Percentiles rank a stretch among this genome's conserved stretches.
Evolutionary conservation across 129 eudicot genomes (phyloP).

Genomic region (Sambucus nigra): DNA sequence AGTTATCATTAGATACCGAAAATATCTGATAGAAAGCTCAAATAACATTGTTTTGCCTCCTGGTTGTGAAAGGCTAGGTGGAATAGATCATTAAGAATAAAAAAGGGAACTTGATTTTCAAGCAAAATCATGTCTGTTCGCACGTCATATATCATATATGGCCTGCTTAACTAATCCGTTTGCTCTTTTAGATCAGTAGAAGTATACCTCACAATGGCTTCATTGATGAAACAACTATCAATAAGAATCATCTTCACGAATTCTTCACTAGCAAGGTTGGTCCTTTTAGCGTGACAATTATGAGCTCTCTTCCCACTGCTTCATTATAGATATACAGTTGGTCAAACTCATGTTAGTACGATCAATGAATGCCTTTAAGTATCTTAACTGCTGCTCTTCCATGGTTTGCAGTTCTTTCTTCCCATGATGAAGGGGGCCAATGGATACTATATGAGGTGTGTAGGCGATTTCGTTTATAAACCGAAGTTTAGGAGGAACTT

Average conservation of each 20-base stretch:
- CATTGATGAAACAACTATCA: slow-evolving; percentile 14
- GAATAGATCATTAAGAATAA: slow-evolving; percentile 8
- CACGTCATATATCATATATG: background rate
- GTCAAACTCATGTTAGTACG: slow-evolving; percentile 2
- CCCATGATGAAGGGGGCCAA: slow-evolving; percentile 24
- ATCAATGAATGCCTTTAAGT: background rate
- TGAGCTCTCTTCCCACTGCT: slow-evolving; percentile 6
- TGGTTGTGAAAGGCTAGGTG: background rate
- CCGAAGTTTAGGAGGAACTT: slow-evolving; percentile 1
- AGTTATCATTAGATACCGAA: background rate
- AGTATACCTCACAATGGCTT: slow-evolving; percentile 2
- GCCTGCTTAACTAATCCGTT: background rate
- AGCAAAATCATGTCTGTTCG: slow-evolving; percentile 5
- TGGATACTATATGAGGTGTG: slow-evolving; percentile 13
- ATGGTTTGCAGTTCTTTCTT: slow-evolving; percentile 3
- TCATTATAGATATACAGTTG: background rate
- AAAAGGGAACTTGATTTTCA: slow-evolving; percentile 17
- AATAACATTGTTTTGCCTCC: background rate
- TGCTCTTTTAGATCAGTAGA: background rate
- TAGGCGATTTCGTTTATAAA: background rate
- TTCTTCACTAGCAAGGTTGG: background rate
- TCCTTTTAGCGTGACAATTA: slow-evolving; percentile 2
- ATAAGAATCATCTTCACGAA: slow-evolving; percentile 12
- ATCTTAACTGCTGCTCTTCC: slow-evolving; percentile 1
- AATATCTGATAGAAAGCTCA: background rate